Percentiles rank a stretch among this genome's conserved stretches.
Evolutionary conservation across 169 alveolate species (phyloP).

Genomic region (Eimeria brunetti): DNA sequence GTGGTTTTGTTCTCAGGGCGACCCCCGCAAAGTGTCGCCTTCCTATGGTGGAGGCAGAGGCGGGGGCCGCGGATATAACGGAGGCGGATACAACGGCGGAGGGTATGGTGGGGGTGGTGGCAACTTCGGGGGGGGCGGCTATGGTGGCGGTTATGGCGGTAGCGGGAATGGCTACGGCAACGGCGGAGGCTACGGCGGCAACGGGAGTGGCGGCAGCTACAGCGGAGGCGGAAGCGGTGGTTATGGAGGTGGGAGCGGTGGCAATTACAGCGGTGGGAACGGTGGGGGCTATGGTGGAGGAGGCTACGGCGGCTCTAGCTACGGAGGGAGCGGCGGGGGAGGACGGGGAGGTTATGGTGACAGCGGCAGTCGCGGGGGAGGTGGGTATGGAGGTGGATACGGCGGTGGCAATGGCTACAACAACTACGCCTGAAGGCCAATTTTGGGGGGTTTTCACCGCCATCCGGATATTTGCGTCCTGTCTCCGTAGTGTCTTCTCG

Average conservation of each 20-base stretch:
- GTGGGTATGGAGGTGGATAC: conserved; percentile 65
- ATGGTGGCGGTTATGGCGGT: conserved; percentile 27
- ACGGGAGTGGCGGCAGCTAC: conserved; percentile 81
- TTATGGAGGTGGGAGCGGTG: conserved; percentile 49
- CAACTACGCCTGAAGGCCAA: conserved; percentile 6
- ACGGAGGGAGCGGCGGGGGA: conserved; percentile 49
- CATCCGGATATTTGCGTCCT: conserved; percentile 9
- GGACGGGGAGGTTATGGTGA: conserved; percentile 70
- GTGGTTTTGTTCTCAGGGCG: not conserved
- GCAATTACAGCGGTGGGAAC: conserved; percentile 32
- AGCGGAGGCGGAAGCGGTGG: conserved; percentile 74
- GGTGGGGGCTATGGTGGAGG: conserved; percentile 10
- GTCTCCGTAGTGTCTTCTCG: conserved; percentile 26
- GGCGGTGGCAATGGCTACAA: conserved; percentile 66
- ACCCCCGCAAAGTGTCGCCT: conserved; percentile 15
- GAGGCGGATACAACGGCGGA: conserved; percentile 33
- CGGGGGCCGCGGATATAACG: conserved; percentile 19
- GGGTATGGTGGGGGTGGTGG: conserved; percentile 63
- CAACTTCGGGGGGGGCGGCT: conserved; percentile 63
- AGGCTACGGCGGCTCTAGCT: conserved; percentile 63
- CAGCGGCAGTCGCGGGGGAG: conserved; percentile 82
- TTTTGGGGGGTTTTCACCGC: not conserved
- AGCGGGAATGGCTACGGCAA: conserved; percentile 29
- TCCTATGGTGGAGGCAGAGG: conserved; percentile 29
- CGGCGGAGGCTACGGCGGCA: conserved; percentile 56